Conservation (phyloP, 1,284 basidiomycete species). For the Ustilago nuda region DNA sequence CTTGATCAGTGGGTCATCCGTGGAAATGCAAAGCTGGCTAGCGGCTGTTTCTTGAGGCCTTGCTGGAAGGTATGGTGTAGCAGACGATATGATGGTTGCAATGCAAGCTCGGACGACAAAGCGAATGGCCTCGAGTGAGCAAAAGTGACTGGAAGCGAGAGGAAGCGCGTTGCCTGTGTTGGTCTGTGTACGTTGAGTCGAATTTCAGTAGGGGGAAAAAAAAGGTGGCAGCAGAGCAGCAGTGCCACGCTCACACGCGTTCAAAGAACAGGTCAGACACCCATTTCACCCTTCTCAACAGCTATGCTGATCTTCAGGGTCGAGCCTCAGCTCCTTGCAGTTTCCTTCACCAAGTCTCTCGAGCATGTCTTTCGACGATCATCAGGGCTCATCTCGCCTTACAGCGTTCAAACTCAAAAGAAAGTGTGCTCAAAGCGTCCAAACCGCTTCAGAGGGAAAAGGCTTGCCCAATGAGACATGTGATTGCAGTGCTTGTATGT, state of each 20-base stretch:
- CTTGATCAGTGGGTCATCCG: neutral
- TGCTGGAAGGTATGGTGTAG: neutral
- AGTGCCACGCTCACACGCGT: conserved; percentile 21
- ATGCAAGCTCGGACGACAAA: neutral
- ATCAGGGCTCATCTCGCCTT: neutral
- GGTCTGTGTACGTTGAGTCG: conserved; percentile 20
- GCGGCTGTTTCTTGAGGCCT: neutral
- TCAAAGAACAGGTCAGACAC: neutral
- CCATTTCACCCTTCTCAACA: neutral
- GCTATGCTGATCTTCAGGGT: conserved; percentile 1
- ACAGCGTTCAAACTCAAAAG: neutral
- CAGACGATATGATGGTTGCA: neutral
- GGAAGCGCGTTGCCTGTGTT: conserved; percentile 20
- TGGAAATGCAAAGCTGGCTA: neutral
- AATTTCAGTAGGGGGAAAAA: conserved; percentile 1
- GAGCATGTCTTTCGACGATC: neutral
- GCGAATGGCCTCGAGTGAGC: neutral
- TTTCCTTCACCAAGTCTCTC: neutral
- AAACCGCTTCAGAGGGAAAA: neutral
- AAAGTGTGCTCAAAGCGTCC: neutral
- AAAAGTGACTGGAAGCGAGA: conserved; percentile 1
- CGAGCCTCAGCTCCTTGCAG: neutral
- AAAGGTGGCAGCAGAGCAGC: conserved; percentile 19
- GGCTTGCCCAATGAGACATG: conserved; percentile 1
- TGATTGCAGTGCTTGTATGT: conserved; percentile 7